Conservation (phyloP, 1,284 basidiomycete species). For the Caloboletus firmus region DNA sequence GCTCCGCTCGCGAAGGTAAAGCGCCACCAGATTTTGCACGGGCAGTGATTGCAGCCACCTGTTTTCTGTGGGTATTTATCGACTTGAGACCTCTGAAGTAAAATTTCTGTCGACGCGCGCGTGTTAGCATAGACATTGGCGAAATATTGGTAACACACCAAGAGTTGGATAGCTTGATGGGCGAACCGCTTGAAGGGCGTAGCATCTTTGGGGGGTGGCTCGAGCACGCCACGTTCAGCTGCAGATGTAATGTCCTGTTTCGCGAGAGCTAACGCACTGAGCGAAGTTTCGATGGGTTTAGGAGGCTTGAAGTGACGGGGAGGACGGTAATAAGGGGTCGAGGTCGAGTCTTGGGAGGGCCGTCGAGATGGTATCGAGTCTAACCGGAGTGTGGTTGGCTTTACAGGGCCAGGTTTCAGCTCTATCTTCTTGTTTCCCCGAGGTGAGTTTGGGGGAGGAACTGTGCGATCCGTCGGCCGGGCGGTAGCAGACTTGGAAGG, state of each 20-base stretch:
- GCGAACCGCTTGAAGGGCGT: constrained; percentile 53
- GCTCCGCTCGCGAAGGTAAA: constrained; percentile 62
- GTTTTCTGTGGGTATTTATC: constrained; percentile 59
- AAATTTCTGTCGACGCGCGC: constrained; percentile 58
- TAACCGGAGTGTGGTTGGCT: constrained; percentile 37
- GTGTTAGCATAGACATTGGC: not conserved
- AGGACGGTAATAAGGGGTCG: constrained; percentile 24
- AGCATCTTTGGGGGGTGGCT: constrained; percentile 61
- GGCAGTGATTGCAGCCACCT: constrained; percentile 51
- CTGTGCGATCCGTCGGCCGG: constrained; percentile 13
- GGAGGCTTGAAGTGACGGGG: constrained; percentile 30
- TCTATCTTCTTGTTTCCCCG: constrained; percentile 63
- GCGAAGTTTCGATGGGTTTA: constrained; percentile 25
- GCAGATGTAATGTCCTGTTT: constrained; percentile 67
- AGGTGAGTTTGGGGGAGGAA: constrained; percentile 21
- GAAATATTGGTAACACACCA: constrained; percentile 44
- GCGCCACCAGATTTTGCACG: constrained; percentile 57
- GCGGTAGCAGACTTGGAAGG: constrained; percentile 27
- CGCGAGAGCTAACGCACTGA: constrained; percentile 45
- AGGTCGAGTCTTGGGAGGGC: constrained; percentile 10
- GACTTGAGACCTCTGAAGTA: constrained; percentile 72
- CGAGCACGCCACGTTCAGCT: constrained; percentile 62
- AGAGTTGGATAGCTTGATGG: constrained; percentile 69
- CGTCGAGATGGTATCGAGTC: constrained; percentile 13
- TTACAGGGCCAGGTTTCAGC: constrained; percentile 63